Conservation (phyloP, 495 filamentous ascomycete species). For the Xylaria grammica region DNA sequence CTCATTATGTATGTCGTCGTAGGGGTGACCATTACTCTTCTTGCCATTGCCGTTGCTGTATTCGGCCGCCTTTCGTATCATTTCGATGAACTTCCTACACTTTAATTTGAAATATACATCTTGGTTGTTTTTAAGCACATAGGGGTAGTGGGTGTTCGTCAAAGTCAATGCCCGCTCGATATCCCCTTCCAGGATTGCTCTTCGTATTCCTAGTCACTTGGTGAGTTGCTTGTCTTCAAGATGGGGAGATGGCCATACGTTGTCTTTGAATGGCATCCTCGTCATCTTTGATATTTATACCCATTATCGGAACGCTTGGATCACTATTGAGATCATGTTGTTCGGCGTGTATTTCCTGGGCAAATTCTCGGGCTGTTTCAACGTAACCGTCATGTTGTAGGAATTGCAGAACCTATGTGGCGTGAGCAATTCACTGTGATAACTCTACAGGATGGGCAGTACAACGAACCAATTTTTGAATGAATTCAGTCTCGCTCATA, state of each 20-base stretch:
- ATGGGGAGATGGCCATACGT: slow-evolving; percentile 57
- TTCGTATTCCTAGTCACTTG: slow-evolving; percentile 70
- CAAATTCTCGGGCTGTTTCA: slow-evolving; percentile 90
- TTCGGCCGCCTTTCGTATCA: slow-evolving; percentile 85
- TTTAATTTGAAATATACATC: slow-evolving; percentile 89
- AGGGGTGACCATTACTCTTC: slow-evolving; percentile 36
- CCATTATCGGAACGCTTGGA: slow-evolving; percentile 56
- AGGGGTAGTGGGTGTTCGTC: slow-evolving; percentile 78
- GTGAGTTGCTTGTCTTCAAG: slow-evolving; percentile 25
- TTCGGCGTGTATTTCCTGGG: slow-evolving; percentile 79
- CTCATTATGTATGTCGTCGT: slow-evolving; percentile 71
- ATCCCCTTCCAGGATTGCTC: slow-evolving; percentile 89
- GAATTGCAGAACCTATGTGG: slow-evolving; percentile 74
- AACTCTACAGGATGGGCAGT: background rate
- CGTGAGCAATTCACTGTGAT: slow-evolving; percentile 22
- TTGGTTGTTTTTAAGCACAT: slow-evolving; percentile 81
- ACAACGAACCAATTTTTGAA: slow-evolving; percentile 70
- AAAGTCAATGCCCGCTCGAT: slow-evolving; percentile 87
- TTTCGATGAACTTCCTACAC: slow-evolving; percentile 93
- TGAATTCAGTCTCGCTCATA: slow-evolving; percentile 75
- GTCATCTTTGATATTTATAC: slow-evolving; percentile 82
- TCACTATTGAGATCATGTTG: slow-evolving; percentile 65
- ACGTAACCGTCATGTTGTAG: slow-evolving; percentile 95
- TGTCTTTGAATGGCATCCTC: slow-evolving; percentile 87
- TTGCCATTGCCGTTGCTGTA: slow-evolving; percentile 51